Percentiles rank a stretch among this genome's conserved stretches.
These are phyloP conservation scores for Triticum aestivum DNA, from an alignment of 176 grass and related monocot species.

Conservation along the genomic window DNA sequence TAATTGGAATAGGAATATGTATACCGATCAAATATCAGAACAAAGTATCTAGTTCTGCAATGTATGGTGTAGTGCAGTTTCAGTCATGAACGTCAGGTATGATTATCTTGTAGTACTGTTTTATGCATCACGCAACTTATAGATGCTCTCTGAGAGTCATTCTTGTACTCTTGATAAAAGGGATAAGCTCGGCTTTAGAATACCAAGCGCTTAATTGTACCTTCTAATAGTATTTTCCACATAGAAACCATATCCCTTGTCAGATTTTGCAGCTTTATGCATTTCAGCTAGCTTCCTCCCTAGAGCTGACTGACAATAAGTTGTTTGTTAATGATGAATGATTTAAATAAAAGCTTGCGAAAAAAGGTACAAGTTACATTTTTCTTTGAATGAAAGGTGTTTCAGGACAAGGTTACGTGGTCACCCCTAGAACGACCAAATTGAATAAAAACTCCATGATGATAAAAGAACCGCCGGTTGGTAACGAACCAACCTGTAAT, in stretches of 20 bases:
- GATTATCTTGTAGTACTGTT: neutral
- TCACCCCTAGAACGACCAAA: slow-evolving; percentile 69
- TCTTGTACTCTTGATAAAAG: neutral
- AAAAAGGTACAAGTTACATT: neutral
- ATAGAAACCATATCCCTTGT: slow-evolving; percentile 65
- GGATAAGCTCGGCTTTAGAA: neutral
- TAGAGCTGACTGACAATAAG: slow-evolving; percentile 56
- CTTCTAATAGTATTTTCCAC: slow-evolving; percentile 85
- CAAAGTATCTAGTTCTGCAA: neutral
- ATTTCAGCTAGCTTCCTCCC: slow-evolving; percentile 83
- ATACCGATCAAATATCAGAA: neutral
- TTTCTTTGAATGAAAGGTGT: slow-evolving; percentile 27
- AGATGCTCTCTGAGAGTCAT: neutral
- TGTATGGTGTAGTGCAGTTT: neutral
- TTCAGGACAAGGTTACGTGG: slow-evolving; percentile 56
- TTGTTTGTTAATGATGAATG: slow-evolving; percentile 16
- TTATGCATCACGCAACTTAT: neutral
- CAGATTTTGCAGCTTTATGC: slow-evolving; percentile 72
- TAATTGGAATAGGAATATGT: neutral
- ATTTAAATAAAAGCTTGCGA: neutral
- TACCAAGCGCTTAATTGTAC: neutral
- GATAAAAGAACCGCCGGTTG: slow-evolving; percentile 81
- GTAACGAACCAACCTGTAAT: slow-evolving; percentile 68
- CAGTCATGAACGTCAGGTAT: neutral
- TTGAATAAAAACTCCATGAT: slow-evolving; percentile 98